A percentile compares a stretch with the other conserved stretches of the same genome.
phyloP scores from a whole-genome alignment of 176 grass and related monocot species.

The Puccinellia tenuiflora region DNA sequence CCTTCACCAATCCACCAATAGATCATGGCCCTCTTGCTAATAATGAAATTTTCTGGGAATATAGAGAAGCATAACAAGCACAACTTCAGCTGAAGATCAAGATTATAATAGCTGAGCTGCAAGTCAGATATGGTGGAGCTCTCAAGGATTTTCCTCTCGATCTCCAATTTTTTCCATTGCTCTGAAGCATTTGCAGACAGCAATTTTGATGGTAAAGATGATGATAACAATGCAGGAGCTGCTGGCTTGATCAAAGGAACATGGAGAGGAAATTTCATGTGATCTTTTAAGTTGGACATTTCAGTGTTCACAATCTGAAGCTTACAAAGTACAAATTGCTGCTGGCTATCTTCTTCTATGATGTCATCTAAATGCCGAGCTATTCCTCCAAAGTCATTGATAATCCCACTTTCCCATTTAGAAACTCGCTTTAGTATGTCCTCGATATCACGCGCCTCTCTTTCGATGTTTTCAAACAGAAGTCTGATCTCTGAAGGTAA shows the following conservation, averaged over 20 bases:
- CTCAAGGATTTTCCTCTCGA: slow-evolving; percentile 38
- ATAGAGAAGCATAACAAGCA: slow-evolving; percentile 59
- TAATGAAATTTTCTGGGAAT: slow-evolving; percentile 54
- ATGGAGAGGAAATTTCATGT: slow-evolving; percentile 35
- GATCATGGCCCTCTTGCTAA: slow-evolving; percentile 56
- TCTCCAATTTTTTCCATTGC: slow-evolving; percentile 34
- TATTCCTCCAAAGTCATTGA: slow-evolving; percentile 40
- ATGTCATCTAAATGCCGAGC: slow-evolving; percentile 41
- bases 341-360: slow-evolving; percentile 32
- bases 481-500: slow-evolving; percentile 14
- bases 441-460: slow-evolving; percentile 9
- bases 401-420: slow-evolving; percentile 30
- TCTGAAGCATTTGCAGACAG: slow-evolving; percentile 6
- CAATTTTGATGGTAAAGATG: not conserved
- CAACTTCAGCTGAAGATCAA: slow-evolving; percentile 43
- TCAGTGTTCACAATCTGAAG: slow-evolving; percentile 24
- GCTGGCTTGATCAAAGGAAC: slow-evolving; percentile 15
- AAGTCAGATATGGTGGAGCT: slow-evolving; percentile 31
- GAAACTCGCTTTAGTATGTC: slow-evolving; percentile 27
- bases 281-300: slow-evolving; percentile 37
- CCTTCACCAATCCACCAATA: slow-evolving; percentile 76
- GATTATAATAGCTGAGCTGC: slow-evolving; percentile 49
- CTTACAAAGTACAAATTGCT: slow-evolving; percentile 10
- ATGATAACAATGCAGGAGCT: not conserved
- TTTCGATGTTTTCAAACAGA: slow-evolving; percentile 38